Percentiles rank a stretch among this genome's conserved stretches.
Conservation (phyloP, 805 yeast genomes). For the Diddensiella santjacobensis region DNA sequence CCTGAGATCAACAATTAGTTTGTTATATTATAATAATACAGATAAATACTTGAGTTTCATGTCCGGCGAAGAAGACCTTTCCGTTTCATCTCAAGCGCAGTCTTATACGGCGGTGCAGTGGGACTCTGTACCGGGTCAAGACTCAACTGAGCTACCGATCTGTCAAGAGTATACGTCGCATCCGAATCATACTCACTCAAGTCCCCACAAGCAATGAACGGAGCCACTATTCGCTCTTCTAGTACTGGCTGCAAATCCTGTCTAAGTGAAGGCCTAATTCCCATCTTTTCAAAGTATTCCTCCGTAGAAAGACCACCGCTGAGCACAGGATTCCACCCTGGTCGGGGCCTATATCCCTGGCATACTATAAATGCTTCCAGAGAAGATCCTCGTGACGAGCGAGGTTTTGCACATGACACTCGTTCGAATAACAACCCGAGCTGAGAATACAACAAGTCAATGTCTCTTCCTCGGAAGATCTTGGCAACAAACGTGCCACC, state of each 20-base stretch:
- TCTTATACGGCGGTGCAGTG: constrained; percentile 94
- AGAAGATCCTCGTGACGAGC: constrained; percentile 92
- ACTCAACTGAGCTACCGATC: constrained; percentile 40
- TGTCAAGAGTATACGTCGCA: constrained; percentile 73
- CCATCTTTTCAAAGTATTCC: constrained; percentile 66
- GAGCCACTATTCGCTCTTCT: constrained; percentile 76
- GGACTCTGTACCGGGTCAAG: constrained; percentile 94
- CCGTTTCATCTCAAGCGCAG: constrained; percentile 83
- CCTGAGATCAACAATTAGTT: constrained; percentile 58
- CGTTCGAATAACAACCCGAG: constrained; percentile 77
- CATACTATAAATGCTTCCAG: constrained; percentile 93
- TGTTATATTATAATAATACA: background rate
- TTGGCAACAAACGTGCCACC: constrained; percentile 96
- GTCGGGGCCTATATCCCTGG: constrained; percentile 76
- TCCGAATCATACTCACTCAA: constrained; percentile 85
- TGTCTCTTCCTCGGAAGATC: constrained; percentile 93
- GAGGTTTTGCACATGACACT: constrained; percentile 93
- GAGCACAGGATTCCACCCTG: constrained; percentile 69
- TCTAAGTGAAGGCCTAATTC: constrained; percentile 18
- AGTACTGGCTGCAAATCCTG: constrained; percentile 10
- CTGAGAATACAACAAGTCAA: constrained; percentile 90
- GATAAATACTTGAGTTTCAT: background rate
- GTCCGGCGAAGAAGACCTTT: constrained; percentile 49
- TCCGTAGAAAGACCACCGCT: constrained; percentile 51
- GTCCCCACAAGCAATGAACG: constrained; percentile 96